A percentile compares a stretch with the other conserved stretches of the same genome.
Conservation (phyloP, 106 monocot species). For the Acorus gramineus region DNA sequence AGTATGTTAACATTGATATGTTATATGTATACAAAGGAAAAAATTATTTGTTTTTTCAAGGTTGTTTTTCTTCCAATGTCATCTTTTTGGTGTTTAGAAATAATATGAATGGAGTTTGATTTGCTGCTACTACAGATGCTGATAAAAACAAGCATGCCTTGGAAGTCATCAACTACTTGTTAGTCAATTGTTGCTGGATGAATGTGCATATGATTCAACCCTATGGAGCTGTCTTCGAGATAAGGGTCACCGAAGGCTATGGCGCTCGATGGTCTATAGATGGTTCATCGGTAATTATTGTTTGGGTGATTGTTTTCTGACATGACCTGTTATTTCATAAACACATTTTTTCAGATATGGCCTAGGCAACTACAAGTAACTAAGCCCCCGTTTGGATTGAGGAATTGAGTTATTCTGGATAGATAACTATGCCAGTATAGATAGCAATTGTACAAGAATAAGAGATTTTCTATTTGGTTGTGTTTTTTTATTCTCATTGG, state of each 20-base stretch:
- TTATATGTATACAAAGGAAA: no score
- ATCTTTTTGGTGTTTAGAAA: background rate
- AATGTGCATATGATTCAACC: conserved; percentile 54
- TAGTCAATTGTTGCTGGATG: conserved; percentile 73
- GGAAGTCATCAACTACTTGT: conserved; percentile 31
- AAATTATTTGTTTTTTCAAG: no score
- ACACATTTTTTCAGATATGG: background rate
- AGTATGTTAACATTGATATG: no score
- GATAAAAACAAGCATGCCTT: conserved; percentile 57
- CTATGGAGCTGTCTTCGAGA: conserved; percentile 56
- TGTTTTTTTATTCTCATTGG: no score
- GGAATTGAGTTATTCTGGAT: no score
- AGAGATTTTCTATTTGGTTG: no score
- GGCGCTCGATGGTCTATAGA: conserved; percentile 90
- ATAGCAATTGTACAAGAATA: no score
- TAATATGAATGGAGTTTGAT: conserved; percentile 1
- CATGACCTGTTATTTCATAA: background rate
- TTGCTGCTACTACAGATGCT: conserved; percentile 34
- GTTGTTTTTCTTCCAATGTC: background rate
- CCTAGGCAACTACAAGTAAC: no score
- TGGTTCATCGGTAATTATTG: conserved; percentile 51
- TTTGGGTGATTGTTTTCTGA: no score
- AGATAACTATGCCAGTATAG: no score
- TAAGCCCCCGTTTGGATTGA: no score
- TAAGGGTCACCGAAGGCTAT: conserved; percentile 69